Percentiles rank a stretch among this genome's conserved stretches.
Evolutionary conservation across 2,329 filamentous ascomycete species (phyloP).

Genomic region (Arthroderma sp.): DNA sequence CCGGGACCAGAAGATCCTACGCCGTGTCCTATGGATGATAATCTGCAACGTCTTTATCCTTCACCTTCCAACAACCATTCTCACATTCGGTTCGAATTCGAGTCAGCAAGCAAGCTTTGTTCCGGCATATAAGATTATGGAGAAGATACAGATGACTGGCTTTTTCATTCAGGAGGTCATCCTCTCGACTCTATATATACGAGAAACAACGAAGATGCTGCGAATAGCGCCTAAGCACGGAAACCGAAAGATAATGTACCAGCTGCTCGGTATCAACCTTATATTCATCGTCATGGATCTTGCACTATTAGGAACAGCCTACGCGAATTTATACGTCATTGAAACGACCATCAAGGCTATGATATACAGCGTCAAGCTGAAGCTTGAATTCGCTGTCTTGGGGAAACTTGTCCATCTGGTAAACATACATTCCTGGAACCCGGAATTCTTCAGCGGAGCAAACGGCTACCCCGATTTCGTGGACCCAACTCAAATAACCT

Average conservation of each 20-base stretch:
- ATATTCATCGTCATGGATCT: slow-evolving; percentile 39
- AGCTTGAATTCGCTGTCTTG: slow-evolving; percentile 40
- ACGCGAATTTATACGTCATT: slow-evolving; percentile 35
- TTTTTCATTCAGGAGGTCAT: slow-evolving; percentile 41
- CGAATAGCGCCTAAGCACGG: slow-evolving; percentile 33
- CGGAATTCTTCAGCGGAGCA: slow-evolving; percentile 23
- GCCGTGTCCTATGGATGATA: slow-evolving; percentile 28
- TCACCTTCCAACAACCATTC: slow-evolving; percentile 26
- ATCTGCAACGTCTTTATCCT: slow-evolving; percentile 26
- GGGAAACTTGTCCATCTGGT: slow-evolving; percentile 35
- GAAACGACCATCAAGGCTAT: slow-evolving; percentile 38
- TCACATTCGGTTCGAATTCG: slow-evolving; percentile 25
- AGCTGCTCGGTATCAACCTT: slow-evolving; percentile 39
- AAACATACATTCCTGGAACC: slow-evolving; percentile 28
- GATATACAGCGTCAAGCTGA: slow-evolving; percentile 40
- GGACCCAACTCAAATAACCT: slow-evolving; percentile 33
- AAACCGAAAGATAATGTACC: slow-evolving; percentile 37
- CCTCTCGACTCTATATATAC: slow-evolving; percentile 40
- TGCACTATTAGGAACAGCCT: slow-evolving; percentile 34
- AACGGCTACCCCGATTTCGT: slow-evolving; percentile 36
- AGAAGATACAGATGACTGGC: slow-evolving; percentile 39
- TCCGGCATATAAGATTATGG: slow-evolving; percentile 26
- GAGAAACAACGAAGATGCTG: slow-evolving; percentile 42
- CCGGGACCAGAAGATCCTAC: slow-evolving; percentile 21
- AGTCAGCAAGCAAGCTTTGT: slow-evolving; percentile 19